Conservation (phyloP, 495 filamentous ascomycete genomes). For the Aspergillus asperescens region DNA sequence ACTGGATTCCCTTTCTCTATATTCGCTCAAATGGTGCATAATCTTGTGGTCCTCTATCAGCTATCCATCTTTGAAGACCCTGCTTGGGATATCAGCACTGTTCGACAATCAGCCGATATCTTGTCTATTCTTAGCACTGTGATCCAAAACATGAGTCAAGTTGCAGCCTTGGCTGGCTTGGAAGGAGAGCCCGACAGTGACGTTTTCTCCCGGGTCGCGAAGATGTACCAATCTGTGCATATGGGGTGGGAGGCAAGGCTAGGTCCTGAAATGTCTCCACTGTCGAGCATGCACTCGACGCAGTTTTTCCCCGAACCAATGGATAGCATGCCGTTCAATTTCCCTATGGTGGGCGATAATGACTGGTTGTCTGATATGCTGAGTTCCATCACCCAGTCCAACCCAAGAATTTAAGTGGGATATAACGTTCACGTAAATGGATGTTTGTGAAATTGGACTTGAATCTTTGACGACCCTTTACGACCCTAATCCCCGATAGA, state of each 20-base stretch:
- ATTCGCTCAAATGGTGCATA: constrained; percentile 40
- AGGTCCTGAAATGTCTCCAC: no score
- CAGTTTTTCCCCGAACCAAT: neutral
- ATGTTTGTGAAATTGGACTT: no score
- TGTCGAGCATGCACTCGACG: no score
- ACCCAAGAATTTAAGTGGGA: no score
- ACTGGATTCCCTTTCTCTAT: constrained; percentile 32
- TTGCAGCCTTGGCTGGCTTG: neutral
- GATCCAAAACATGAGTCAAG: constrained; percentile 4
- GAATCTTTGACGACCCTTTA: no score
- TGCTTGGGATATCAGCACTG: constrained; percentile 31
- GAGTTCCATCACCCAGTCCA: neutral
- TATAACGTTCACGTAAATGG: no score
- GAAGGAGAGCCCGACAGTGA: constrained; percentile 3
- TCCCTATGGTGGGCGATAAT: neutral
- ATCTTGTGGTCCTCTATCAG: constrained; percentile 37
- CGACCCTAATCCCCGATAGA: no score
- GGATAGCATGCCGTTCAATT: neutral
- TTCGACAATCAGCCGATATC: constrained; percentile 27
- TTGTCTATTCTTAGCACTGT: constrained; percentile 22
- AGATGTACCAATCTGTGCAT: neutral
- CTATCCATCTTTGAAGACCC: constrained; percentile 37
- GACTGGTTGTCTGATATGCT: neutral
- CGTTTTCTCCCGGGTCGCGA: constrained; percentile 2
- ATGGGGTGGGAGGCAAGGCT: constrained; percentile 6